A percentile compares a stretch with the other conserved stretches of the same genome.
Conservation (phyloP, 805 yeast species). For the Wickerhamiella spandovensis region DNA sequence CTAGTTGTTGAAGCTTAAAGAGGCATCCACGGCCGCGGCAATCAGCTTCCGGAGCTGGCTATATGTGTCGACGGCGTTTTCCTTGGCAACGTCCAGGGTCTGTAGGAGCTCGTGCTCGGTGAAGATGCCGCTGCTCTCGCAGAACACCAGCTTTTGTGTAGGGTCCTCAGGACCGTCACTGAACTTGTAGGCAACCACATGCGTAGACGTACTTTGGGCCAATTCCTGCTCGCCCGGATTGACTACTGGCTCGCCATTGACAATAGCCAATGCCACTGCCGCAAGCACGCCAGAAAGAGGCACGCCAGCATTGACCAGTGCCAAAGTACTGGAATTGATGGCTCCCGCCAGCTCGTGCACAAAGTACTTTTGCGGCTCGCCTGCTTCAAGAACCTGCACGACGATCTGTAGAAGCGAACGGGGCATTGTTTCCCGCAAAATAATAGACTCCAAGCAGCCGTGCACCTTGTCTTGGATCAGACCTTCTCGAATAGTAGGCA, state of each 20-base stretch:
- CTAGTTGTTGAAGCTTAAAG: not conserved
- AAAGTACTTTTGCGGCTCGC: slow-evolving; percentile 27
- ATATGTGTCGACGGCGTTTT: slow-evolving; percentile 34
- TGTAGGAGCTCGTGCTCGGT: slow-evolving; percentile 39
- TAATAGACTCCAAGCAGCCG: slow-evolving; percentile 43
- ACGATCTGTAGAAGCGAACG: slow-evolving; percentile 63
- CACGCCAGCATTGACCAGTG: slow-evolving; percentile 70
- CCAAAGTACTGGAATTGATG: slow-evolving; percentile 59
- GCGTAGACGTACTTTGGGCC: slow-evolving; percentile 38
- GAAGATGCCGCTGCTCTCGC: slow-evolving; percentile 65
- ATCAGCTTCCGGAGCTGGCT: slow-evolving; percentile 35
- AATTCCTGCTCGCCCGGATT: slow-evolving; percentile 38
- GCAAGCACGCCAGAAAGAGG: slow-evolving; percentile 52
- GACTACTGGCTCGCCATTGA: slow-evolving; percentile 19
- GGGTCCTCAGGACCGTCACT: slow-evolving; percentile 32
- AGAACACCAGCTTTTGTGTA: slow-evolving; percentile 40
- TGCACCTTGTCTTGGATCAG: slow-evolving; percentile 58
- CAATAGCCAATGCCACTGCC: slow-evolving; percentile 36
- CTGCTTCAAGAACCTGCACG: slow-evolving; percentile 47
- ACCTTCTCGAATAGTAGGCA: slow-evolving; percentile 60
- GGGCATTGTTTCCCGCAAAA: slow-evolving; percentile 57
- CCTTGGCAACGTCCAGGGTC: slow-evolving; percentile 40
- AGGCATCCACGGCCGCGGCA: slow-evolving; percentile 28
- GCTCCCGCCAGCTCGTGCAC: slow-evolving; percentile 50
- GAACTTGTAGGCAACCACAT: slow-evolving; percentile 49